Conservation (phyloP, 2,329 filamentous ascomycete species). For the Huntiella moniliformis region DNA sequence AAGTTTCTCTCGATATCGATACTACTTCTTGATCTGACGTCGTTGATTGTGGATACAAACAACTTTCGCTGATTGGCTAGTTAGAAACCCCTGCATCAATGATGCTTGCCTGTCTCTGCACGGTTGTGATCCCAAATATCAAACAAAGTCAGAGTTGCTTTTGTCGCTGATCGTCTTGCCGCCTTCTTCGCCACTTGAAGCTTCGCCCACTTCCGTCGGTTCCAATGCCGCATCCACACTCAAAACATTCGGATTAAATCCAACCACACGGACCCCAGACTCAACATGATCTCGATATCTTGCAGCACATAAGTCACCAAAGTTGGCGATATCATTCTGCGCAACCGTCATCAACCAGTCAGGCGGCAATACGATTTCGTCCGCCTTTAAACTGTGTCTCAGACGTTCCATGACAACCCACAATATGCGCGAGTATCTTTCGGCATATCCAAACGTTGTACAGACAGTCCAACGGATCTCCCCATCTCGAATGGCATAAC, state of each 20-base stretch:
- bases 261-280: constrained; percentile 21
- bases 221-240: background rate
- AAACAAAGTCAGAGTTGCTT: too few relatives aligned
- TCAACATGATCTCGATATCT: too few relatives aligned
- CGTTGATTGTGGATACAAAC: constrained; percentile 9
- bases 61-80: constrained; percentile 3
- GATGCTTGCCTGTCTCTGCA: background rate
- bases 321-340: too few relatives aligned
- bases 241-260: constrained; percentile 43
- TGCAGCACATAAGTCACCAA: too few relatives aligned
- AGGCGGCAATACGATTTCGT: too few relatives aligned
- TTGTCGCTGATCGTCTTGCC: background rate
- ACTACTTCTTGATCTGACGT: constrained; percentile 1
- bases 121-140: background rate
- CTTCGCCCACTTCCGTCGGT: background rate
- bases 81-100: background rate
- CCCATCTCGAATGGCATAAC: too few relatives aligned
- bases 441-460: too few relatives aligned
- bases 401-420: too few relatives aligned
- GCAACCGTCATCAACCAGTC: too few relatives aligned
- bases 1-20: background rate
- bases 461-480: too few relatives aligned
- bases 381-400: too few relatives aligned
- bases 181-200: background rate
- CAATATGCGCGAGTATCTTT: too few relatives aligned